These are phyloP conservation scores for Euphorbia tirucalli DNA, from an alignment of 345 rosid genomes.

Conservation along the genomic window DNA sequence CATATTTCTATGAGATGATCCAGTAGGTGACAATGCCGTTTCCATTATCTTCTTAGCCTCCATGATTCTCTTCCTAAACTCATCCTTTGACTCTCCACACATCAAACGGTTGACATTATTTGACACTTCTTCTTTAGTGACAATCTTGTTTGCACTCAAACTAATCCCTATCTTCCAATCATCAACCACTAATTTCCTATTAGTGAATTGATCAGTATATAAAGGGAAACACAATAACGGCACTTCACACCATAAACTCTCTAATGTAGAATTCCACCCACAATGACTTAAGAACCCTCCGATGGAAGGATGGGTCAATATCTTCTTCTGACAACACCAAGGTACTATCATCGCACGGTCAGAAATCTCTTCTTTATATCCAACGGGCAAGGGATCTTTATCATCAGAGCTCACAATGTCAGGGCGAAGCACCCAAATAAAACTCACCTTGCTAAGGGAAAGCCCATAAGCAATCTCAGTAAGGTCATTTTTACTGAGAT, in stretches of 20 bases:
- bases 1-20: constrained; percentile 52
- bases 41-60: constrained; percentile 43
- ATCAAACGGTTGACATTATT: constrained; percentile 47
- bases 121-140: constrained; percentile 43
- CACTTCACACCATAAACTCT: constrained; percentile 65
- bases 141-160: constrained; percentile 31
- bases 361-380: constrained; percentile 39
- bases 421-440: constrained; percentile 81
- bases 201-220: constrained; percentile 76
- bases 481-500: constrained; percentile 45
- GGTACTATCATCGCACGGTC: constrained; percentile 54
- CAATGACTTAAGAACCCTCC: constrained; percentile 86
- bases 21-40: constrained; percentile 38
- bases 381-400: constrained; percentile 48
- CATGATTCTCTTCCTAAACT: constrained; percentile 32
- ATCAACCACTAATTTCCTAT: constrained; percentile 72
- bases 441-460: constrained; percentile 44
- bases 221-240: constrained; percentile 70
- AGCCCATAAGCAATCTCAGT: constrained; percentile 67
- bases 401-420: constrained; percentile 75
- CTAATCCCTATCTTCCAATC: constrained; percentile 82
- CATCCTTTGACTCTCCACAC: constrained; percentile 40
- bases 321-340: constrained; percentile 69
- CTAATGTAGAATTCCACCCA: constrained; percentile 81
- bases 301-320: constrained; percentile 52